Evolutionary conservation across 345 rosid genomes (phyloP).

Genomic region (Ceriops zippeliana): DNA sequence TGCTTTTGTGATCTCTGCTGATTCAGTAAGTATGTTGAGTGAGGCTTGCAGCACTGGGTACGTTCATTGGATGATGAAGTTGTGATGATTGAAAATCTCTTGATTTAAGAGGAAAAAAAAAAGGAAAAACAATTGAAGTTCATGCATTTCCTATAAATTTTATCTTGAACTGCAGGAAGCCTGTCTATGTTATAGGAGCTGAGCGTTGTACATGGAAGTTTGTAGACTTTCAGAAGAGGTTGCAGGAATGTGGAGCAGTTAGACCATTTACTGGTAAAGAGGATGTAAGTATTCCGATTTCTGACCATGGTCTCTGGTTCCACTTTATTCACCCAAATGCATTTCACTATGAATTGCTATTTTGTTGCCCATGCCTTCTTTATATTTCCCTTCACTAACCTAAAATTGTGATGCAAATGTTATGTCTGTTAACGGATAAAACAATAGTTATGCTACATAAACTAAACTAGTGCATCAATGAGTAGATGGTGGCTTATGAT

Average conservation of each 20-base stretch:
- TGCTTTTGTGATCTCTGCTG: slow-evolving; percentile 34
- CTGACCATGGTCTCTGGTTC: neutral
- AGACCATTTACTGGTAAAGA: slow-evolving; percentile 28
- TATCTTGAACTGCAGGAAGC: slow-evolving; percentile 21
- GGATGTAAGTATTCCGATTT: slow-evolving; percentile 16
- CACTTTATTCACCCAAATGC: neutral
- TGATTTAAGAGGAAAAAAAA: neutral
- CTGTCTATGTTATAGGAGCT: slow-evolving; percentile 28
- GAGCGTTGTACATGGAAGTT: slow-evolving; percentile 29
- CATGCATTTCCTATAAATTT: neutral
- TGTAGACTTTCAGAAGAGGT: slow-evolving; percentile 28
- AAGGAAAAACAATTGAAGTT: neutral
- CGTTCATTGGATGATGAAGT: slow-evolving; percentile 7
- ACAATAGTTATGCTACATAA: neutral
- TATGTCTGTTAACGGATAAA: neutral
- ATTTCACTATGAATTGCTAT: neutral
- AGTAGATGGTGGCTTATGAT: neutral
- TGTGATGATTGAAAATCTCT: neutral
- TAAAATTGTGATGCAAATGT: neutral
- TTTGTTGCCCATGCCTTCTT: neutral
- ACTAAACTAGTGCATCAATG: neutral
- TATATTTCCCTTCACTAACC: neutral
- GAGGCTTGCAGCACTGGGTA: slow-evolving; percentile 37
- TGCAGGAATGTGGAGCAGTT: slow-evolving; percentile 16
- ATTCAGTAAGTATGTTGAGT: slow-evolving; percentile 25